Evolutionary conservation across 306 rosid species (phyloP).

Genomic region (Vicia faba): DNA sequence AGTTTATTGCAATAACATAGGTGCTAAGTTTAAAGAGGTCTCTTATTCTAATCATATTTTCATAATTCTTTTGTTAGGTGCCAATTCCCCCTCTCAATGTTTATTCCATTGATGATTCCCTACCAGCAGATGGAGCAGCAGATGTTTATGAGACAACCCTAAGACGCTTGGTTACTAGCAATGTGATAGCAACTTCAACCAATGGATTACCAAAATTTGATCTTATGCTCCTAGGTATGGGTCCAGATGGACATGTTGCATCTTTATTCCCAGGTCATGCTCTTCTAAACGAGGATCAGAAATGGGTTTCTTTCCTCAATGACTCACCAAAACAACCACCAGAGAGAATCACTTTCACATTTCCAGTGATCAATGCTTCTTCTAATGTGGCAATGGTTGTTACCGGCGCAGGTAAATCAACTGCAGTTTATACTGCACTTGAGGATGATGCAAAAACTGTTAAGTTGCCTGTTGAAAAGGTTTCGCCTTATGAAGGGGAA

Average conservation of each 20-base stretch:
- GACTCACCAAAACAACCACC: constrained; percentile 85
- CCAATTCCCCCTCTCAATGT: constrained; percentile 60
- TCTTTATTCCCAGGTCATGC: constrained; percentile 77
- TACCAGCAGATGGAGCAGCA: constrained; percentile 77
- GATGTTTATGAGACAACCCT: constrained; percentile 74
- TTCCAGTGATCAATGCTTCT: constrained; percentile 71
- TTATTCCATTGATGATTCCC: constrained; percentile 66
- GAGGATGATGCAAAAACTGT: constrained; percentile 44
- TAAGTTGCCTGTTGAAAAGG: constrained; percentile 59
- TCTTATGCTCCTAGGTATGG: constrained; percentile 79
- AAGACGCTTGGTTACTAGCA: constrained; percentile 46
- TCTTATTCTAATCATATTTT: not conserved
- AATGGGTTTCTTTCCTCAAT: constrained; percentile 67
- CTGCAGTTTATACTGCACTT: constrained; percentile 54
- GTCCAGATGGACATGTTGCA: constrained; percentile 89
- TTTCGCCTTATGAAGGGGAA: constrained; percentile 61
- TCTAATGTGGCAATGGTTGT: constrained; percentile 69
- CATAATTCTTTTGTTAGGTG: constrained; percentile 47
- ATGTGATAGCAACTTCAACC: constrained; percentile 50
- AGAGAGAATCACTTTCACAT: constrained; percentile 72
- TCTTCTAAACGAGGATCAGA: constrained; percentile 52
- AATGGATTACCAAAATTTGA: constrained; percentile 74
- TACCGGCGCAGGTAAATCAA: constrained; percentile 64
- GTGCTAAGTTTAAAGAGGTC: not conserved
- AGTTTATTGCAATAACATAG: not conserved